These are phyloP conservation scores for Paraglomus brasilianum DNA, from an alignment of 192 early-diverging fungal species.

Conservation along the genomic window DNA sequence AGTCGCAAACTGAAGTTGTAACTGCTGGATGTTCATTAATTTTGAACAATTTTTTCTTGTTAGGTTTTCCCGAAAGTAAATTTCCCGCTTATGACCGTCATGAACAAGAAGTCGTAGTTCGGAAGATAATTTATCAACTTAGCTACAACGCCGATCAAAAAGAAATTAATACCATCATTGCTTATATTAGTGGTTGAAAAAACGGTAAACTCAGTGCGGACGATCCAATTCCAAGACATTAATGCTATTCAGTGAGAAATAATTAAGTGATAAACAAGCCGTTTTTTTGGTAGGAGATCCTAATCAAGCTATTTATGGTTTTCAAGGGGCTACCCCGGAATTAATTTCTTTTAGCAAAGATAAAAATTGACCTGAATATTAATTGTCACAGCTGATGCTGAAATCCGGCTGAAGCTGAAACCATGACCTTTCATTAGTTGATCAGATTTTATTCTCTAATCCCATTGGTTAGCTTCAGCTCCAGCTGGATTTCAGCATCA, in stretches of 20 bases:
- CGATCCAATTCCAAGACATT: slow-evolving; percentile 20
- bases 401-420: too few species aligned
- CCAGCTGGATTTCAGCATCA: too few species aligned
- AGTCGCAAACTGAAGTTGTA: too few species aligned
- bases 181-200: slow-evolving; percentile 22
- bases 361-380: slow-evolving; percentile 14
- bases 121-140: slow-evolving; percentile 13
- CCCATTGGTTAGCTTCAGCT: too few species aligned
- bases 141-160: slow-evolving; percentile 9
- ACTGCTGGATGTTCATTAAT: too few species aligned
- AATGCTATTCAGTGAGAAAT: slow-evolving; percentile 17
- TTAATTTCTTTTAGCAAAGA: slow-evolving; percentile 16
- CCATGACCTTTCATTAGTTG: too few species aligned
- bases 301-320: slow-evolving; percentile 28
- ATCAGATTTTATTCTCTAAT: too few species aligned
- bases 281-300: slow-evolving; percentile 23
- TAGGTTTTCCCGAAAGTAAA: slow-evolving; percentile 15
- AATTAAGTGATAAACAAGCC: not conserved
- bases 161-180: slow-evolving; percentile 15
- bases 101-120: not conserved
- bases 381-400: too few species aligned
- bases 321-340: slow-evolving; percentile 21
- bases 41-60: not conserved
- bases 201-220: slow-evolving; percentile 1
- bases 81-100: slow-evolving; percentile 17